Percentiles rank a stretch among this genome's conserved stretches.
phyloP scores from a whole-genome alignment of 129 eudicot genomes.

The Dittrichia graveolens region DNA sequence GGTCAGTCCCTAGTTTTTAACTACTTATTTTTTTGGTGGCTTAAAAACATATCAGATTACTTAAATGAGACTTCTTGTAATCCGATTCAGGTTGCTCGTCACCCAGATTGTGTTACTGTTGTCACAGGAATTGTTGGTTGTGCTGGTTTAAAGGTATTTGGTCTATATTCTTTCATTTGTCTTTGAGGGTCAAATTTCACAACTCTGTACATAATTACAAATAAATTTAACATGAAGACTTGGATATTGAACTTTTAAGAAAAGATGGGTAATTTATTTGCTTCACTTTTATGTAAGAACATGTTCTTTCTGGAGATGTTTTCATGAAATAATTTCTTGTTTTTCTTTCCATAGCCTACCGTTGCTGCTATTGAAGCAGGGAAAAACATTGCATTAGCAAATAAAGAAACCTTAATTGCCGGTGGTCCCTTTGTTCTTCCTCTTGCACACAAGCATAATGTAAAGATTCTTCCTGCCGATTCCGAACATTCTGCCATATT shows the following conservation, averaged over 20 bases:
- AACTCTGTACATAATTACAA: neutral
- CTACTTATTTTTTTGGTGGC: too few relatives aligned
- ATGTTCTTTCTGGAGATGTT: conserved; percentile 5
- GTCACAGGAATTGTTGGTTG: conserved; percentile 99
- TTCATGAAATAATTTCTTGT: conserved; percentile 3
- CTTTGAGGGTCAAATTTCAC: neutral
- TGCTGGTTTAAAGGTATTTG: conserved; percentile 89
- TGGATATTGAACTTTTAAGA: neutral
- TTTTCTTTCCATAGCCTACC: conserved; percentile 69
- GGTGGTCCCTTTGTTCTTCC: conserved; percentile 99
- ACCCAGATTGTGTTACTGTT: conserved; percentile 89
- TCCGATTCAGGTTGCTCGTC: conserved; percentile 81
- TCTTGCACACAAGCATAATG: conserved; percentile 93
- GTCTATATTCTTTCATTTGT: neutral
- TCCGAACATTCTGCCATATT: conserved; percentile 98
- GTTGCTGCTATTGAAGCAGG: conserved; percentile 99
- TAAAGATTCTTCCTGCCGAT: conserved; percentile 98
- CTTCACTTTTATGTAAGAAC: neutral
- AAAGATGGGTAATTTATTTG: neutral
- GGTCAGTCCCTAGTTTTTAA: conserved; percentile 49
- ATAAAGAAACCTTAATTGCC: conserved; percentile 94
- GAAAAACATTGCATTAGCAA: conserved; percentile 92
- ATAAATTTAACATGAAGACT: neutral
- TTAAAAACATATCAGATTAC: too few relatives aligned
- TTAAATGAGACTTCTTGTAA: neutral